Conservation (phyloP, 1,284 basidiomycete species). For the Ceratobasidium sp. region DNA sequence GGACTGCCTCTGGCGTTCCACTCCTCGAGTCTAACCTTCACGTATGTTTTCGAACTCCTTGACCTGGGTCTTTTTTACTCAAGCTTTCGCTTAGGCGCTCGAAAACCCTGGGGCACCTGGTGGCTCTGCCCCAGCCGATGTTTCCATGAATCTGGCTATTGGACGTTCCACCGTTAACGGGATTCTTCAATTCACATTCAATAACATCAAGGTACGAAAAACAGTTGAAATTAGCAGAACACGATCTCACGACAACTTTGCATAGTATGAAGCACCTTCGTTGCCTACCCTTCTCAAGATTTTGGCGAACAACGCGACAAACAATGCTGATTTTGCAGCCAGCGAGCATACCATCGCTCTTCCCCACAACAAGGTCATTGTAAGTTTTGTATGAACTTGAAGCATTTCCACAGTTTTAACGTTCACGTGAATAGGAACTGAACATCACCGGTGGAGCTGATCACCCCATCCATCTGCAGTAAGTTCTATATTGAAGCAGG, state of each 20-base stretch:
- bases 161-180: constrained; percentile 28
- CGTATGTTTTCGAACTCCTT: not conserved
- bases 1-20: constrained; percentile 14
- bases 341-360: constrained; percentile 32
- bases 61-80: not conserved
- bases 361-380: constrained; percentile 34
- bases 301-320: constrained; percentile 36
- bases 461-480: constrained; percentile 39
- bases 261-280: constrained; percentile 15
- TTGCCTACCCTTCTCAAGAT: constrained; percentile 35
- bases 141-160: constrained; percentile 23
- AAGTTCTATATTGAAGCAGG: not conserved
- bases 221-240: not conserved
- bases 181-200: constrained; percentile 28
- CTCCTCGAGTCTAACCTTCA: constrained; percentile 32
- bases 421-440: not conserved
- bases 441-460: constrained; percentile 36
- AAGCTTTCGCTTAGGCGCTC: not conserved
- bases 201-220: constrained; percentile 22
- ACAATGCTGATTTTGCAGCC: constrained; percentile 18
- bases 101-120: constrained; percentile 30
- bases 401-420: not conserved
- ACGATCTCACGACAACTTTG: not conserved
- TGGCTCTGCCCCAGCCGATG: constrained; percentile 34
- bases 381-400: not conserved